phyloP scores from a whole-genome alignment of 164 flowering plant species.

The Stephania cephalantha region DNA sequence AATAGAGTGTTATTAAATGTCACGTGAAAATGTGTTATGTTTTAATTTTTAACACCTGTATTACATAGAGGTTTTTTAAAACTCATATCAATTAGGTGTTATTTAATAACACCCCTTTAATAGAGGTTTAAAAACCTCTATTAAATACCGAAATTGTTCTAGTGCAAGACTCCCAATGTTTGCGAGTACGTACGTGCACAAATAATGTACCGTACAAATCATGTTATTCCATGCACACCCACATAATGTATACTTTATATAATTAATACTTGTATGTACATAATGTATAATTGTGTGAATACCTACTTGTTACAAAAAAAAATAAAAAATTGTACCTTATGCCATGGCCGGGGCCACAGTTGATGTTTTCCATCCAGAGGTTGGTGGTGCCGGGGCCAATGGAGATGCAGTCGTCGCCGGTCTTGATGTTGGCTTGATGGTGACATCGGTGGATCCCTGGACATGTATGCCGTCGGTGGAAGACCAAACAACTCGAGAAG shows the following conservation, averaged over 20 bases:
- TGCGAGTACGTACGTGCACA: not conserved
- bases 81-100: no score
- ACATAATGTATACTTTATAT: not conserved
- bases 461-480: constrained; percentile 29
- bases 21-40: no score
- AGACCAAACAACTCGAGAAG: constrained; percentile 87
- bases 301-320: no score
- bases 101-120: no score
- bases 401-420: constrained; percentile 13
- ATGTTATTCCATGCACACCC: not conserved
- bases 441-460: not conserved
- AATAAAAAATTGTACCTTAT: not conserved
- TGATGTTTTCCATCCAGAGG: constrained; percentile 2
- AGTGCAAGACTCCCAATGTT: constrained; percentile 12
- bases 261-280: not conserved
- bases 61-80: no score
- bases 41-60: no score
- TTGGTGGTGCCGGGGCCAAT: constrained; percentile 8
- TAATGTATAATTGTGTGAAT: no score
- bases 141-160: no score
- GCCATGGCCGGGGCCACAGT: constrained; percentile 14
- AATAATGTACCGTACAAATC: not conserved
- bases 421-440: constrained; percentile 9
- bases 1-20: no score
- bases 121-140: no score